Evolutionary conservation across 345 rosid species (phyloP), one percentile per base, ranked within the genome.

Genomic region (Eutrema yunnanense): DNA sequence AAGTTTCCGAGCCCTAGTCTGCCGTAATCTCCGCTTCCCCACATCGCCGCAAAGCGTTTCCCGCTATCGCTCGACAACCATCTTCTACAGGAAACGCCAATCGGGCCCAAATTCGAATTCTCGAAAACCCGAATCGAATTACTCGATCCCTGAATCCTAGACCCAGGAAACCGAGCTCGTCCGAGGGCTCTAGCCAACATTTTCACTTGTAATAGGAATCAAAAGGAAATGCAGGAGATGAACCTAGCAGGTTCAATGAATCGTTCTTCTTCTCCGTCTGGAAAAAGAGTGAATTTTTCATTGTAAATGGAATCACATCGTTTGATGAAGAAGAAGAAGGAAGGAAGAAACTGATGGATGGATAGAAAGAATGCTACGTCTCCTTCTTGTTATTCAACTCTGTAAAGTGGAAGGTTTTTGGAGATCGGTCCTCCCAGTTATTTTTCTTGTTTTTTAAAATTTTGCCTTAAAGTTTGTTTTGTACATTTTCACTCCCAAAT

Each of bases 21-120:
- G 2, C 97, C 96, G 53, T 80, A 82, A 69, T 94, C 97, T 10
- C 98, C 98, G 52, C 89, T 89, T 5, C 98, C 98, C 97, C 97
- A 94, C 65, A 89, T 74, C 3, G 95, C 97, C 5, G 87, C 97
- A 11, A 80, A 78, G 48, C 86, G 82, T 69, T 74, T 73, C 29
- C 74, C 73, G 26, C 63, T 58, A 60, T 73, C 77, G 33, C 53
- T 67, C 48, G 79, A 48, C 8, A 72, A 2, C 75, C 69, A 55
- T 56, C 82, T 67, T 7, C 59, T 57, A 64, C 65, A 57, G 16
- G 29, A 41, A 14, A 50, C 53, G 47, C 63, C 46, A 46, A 78
- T 32, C 44, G 54, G 16, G 36, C 43, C 73, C 64, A 52, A 54
- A 50, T 72, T 54, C 48, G 58, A 41, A 71, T 49, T 49, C 54